Evolutionary conservation across 2,329 filamentous ascomycete species (phyloP).

Genomic region (Lachnellula arida): DNA sequence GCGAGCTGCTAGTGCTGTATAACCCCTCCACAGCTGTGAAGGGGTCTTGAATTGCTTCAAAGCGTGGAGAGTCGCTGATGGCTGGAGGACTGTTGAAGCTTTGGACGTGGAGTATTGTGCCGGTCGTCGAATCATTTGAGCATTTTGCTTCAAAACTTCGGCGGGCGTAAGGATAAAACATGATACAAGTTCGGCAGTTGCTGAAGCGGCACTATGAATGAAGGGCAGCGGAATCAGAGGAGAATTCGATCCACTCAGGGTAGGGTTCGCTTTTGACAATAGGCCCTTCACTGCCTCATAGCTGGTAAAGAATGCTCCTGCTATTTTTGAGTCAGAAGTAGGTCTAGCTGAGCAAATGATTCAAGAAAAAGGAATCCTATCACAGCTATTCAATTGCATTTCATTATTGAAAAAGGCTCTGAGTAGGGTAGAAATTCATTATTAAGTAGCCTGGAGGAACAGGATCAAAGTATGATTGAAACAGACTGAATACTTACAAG

Average conservation of each 20-base stretch:
- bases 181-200: conserved; percentile 74
- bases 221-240: conserved; percentile 65
- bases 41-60: conserved; percentile 52
- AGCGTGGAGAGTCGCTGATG: conserved; percentile 48
- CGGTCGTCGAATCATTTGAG: conserved; percentile 65
- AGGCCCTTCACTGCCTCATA: conserved; percentile 73
- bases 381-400: no score
- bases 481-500: conserved; percentile 45
- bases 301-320: conserved; percentile 84
- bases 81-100: conserved; percentile 44
- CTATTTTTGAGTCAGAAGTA: conserved; percentile 38
- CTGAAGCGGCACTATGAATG: conserved; percentile 70
- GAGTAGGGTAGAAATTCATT: no score
- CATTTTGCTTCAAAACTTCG: conserved; percentile 91
- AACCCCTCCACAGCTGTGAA: conserved; percentile 61
- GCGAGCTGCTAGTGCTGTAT: conserved; percentile 73
- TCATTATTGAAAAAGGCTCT: no score
- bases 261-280: conserved; percentile 49
- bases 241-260: conserved; percentile 45
- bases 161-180: conserved; percentile 84
- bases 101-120: conserved; percentile 22
- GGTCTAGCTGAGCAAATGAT: conserved; percentile 8
- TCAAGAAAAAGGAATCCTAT: no score
- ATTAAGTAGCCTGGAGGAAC: no score
- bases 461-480: no score